phyloP scores from a whole-genome alignment of 139 green algal species.

The Zygnema circumcarinatum region DNA sequence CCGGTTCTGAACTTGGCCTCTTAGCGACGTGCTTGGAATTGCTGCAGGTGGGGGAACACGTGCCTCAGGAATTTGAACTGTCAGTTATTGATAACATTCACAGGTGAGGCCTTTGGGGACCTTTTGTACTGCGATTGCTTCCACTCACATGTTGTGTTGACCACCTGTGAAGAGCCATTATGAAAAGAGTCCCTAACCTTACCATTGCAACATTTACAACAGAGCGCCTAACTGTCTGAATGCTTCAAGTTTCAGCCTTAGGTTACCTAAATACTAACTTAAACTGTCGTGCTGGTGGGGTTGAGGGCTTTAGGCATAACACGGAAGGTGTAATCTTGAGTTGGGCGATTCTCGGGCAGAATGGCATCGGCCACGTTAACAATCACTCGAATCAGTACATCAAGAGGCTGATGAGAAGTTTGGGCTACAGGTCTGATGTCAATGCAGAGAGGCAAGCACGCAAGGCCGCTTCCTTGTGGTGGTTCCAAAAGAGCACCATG shows the following conservation, averaged over 20 bases:
- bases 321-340: constrained; percentile 15
- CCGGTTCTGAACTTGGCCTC: too few relatives aligned
- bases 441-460: neutral
- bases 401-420: neutral
- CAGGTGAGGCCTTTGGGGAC: neutral
- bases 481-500: neutral
- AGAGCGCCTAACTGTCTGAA: too few relatives aligned
- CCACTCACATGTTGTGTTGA: too few relatives aligned
- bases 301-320: constrained; percentile 14
- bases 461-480: neutral
- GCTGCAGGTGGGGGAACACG: constrained; percentile 5
- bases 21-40: too few relatives aligned
- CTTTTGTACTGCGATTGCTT: too few relatives aligned
- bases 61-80: neutral
- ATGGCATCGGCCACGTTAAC: neutral
- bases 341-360: constrained; percentile 15
- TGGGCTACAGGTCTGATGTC: neutral
- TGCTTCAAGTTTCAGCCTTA: too few relatives aligned
- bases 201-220: too few relatives aligned
- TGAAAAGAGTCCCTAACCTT: too few relatives aligned
- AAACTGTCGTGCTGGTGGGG: too few relatives aligned
- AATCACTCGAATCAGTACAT: neutral
- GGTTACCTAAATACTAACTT: too few relatives aligned
- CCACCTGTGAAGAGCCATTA: too few relatives aligned
- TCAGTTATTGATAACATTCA: constrained; percentile 9